These are phyloP conservation scores for Colletotrichum sojae DNA, from an alignment of 2,329 filamentous ascomycete genomes.

Conservation along the genomic window DNA sequence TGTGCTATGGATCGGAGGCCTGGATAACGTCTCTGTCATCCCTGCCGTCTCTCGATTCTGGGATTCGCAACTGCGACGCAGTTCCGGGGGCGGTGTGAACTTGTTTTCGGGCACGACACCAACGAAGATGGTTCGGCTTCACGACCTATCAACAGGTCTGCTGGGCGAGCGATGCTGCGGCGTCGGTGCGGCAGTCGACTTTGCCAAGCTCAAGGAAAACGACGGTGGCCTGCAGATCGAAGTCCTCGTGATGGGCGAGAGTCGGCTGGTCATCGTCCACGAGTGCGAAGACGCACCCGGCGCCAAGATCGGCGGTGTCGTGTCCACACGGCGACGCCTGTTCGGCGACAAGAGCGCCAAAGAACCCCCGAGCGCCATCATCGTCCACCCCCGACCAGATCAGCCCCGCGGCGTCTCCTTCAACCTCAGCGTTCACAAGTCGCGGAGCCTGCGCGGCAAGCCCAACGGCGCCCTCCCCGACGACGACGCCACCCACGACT, in stretches of 20 bases:
- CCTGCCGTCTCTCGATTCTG: conserved; percentile 70
- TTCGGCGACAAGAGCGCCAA: conserved; percentile 48
- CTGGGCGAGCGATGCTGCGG: conserved; percentile 71
- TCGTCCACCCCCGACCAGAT: conserved; percentile 65
- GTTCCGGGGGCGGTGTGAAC: conserved; percentile 65
- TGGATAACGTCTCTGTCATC: conserved; percentile 71
- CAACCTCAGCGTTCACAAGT: conserved; percentile 64
- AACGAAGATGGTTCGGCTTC: conserved; percentile 69
- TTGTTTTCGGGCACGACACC: conserved; percentile 70
- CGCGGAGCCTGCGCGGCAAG: conserved; percentile 33
- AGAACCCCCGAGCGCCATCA: conserved; percentile 66
- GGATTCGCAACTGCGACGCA: conserved; percentile 70
- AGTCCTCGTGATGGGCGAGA: conserved; percentile 69
- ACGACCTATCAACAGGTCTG: conserved; percentile 66
- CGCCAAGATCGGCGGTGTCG: conserved; percentile 56
- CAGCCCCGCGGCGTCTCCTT: conserved; percentile 58
- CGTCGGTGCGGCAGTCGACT: conserved; percentile 61
- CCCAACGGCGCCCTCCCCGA: conserved; percentile 26
- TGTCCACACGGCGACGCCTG: conserved; percentile 48
- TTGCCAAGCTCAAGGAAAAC: conserved; percentile 45
- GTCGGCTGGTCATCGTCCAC: conserved; percentile 67
- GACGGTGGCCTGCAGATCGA: conserved; percentile 66
- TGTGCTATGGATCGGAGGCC: conserved; percentile 69
- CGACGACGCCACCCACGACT: conserved; percentile 42
- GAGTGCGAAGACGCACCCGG: conserved; percentile 65